Percentiles rank a stretch among this genome's conserved stretches.
Conservation (phyloP, 139 green algal species). For the Auxenochlorella pyrenoidosa region DNA sequence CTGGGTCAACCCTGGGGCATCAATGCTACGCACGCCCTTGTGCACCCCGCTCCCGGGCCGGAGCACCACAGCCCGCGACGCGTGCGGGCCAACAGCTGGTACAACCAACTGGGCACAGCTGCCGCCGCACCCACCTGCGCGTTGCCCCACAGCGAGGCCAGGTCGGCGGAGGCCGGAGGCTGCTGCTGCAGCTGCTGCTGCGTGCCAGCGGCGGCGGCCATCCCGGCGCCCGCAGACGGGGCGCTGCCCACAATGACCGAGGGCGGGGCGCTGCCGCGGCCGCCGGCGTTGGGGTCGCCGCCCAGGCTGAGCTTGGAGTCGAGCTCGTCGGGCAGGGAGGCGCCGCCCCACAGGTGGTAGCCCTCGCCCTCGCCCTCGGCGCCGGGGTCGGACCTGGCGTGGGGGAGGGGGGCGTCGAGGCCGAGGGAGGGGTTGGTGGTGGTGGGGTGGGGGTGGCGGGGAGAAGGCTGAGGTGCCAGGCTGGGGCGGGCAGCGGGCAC, state of each 20-base stretch:
- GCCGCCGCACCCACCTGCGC: slow-evolving; percentile 2
- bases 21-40: too few relatives aligned
- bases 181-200: not conserved
- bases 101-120: not conserved
- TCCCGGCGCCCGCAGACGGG: not conserved
- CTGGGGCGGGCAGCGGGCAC: not conserved
- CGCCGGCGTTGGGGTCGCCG: not conserved
- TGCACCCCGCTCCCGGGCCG: too few relatives aligned
- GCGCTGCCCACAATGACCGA: not conserved
- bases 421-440: too few relatives aligned
- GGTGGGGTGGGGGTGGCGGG: too few relatives aligned
- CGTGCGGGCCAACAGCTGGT: not conserved
- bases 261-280: not conserved
- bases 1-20: too few relatives aligned
- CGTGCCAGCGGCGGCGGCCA: too few relatives aligned
- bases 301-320: slow-evolving; percentile 30
- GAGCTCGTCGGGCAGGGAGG: slow-evolving; percentile 31
- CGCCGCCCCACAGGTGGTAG: slow-evolving; percentile 37
- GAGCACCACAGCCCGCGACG: too few relatives aligned
- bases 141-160: slow-evolving; percentile 36
- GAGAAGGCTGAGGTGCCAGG: too few relatives aligned
- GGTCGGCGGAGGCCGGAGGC: not conserved
- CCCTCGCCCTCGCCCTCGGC: slow-evolving; percentile 1
- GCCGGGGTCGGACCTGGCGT: slow-evolving; percentile 6
- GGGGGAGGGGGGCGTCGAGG: not conserved